Percentiles rank a stretch among this genome's conserved stretches.
Conservation (phyloP, 192 early-diverging fungal species). For the Podila epigama region DNA sequence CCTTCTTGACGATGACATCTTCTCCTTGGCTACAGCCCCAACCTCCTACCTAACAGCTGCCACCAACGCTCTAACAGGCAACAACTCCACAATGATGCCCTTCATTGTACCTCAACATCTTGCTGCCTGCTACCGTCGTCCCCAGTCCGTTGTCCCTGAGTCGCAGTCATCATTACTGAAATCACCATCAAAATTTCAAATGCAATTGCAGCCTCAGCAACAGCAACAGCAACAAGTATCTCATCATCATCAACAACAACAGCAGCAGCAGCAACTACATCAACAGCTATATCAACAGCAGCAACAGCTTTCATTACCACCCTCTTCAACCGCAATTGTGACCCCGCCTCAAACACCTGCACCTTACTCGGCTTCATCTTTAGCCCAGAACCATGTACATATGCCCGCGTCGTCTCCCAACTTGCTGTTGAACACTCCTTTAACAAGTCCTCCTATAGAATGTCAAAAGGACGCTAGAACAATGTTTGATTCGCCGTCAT, state of each 20-base stretch:
- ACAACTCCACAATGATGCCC: neutral
- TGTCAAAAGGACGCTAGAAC: neutral
- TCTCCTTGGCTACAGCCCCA: conserved; percentile 11
- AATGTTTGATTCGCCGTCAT: neutral
- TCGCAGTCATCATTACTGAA: no score
- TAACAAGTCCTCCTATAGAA: no score
- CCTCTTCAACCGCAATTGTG: no score
- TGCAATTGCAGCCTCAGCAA: neutral
- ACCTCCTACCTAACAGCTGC: conserved; percentile 37
- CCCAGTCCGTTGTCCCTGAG: no score
- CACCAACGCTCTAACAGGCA: conserved; percentile 16
- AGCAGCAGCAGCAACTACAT: neutral
- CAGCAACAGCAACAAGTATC: neutral
- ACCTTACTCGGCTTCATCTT: no score
- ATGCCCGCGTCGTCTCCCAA: no score
- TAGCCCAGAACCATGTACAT: no score
- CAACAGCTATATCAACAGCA: neutral
- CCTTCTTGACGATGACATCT: conserved; percentile 24
- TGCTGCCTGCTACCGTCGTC: conserved; percentile 8
- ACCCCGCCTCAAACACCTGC: no score
- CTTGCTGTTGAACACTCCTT: no score
- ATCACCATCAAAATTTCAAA: no score
- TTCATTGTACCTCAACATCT: conserved; percentile 3
- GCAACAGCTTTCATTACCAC: neutral
- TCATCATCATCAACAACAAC: neutral